Percentiles rank a stretch among this genome's conserved stretches.
Conservation (phyloP, 768 basidiomycete species). For the Podaxis sp. region DNA sequence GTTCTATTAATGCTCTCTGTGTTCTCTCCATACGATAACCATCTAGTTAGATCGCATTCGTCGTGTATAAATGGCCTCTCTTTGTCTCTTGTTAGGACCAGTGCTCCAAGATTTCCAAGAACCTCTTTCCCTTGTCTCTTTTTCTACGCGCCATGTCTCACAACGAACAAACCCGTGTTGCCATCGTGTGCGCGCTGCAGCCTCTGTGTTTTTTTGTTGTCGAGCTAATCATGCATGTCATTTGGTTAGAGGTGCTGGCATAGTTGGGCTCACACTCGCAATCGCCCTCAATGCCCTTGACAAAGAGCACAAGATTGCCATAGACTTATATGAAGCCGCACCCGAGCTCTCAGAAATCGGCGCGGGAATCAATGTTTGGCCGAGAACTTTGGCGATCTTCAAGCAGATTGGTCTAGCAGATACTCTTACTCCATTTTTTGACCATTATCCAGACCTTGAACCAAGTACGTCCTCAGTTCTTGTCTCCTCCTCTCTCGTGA, state of each 20-base stretch:
- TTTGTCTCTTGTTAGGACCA: not conserved
- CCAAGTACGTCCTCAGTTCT: conserved; percentile 6
- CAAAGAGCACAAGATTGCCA: conserved; percentile 19
- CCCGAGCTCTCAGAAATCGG: conserved; percentile 35
- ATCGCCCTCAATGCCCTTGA: conserved; percentile 24
- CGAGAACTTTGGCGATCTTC: conserved; percentile 15
- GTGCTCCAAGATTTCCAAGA: not conserved
- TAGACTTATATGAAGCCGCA: conserved; percentile 41
- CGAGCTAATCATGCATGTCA: not conserved
- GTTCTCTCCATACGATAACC: not conserved
- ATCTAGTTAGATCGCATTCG: not conserved
- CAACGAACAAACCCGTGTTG: not conserved
- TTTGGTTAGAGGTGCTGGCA: conserved; percentile 32
- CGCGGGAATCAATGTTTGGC: conserved; percentile 38
- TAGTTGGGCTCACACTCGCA: conserved; percentile 36
- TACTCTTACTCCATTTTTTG: conserved; percentile 11
- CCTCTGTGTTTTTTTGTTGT: not conserved
- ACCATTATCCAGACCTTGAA: conserved; percentile 13
- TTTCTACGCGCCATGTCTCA: not conserved
- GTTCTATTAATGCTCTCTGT: not conserved
- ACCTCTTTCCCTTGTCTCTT: not conserved
- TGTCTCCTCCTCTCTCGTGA: not conserved
- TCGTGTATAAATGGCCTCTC: not conserved
- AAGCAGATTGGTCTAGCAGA: conserved; percentile 13
- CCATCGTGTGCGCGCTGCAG: not conserved